Evolutionary conservation across 345 rosid genomes (phyloP).

Genomic region (Alliaria petiolata): DNA sequence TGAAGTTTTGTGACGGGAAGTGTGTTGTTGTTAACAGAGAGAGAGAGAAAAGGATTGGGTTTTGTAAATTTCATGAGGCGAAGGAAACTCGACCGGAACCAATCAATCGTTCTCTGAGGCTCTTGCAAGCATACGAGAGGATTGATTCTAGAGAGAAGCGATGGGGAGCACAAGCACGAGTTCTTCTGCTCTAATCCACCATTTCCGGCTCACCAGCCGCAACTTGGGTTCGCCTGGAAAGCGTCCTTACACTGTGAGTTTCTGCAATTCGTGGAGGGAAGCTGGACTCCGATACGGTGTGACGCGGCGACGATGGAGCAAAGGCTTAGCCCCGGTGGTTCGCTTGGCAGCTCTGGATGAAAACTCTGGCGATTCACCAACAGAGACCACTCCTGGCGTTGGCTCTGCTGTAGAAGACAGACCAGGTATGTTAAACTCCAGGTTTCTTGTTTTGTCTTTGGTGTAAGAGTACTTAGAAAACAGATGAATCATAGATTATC

Average conservation of each 20-base stretch:
- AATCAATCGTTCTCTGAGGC: conserved; percentile 35
- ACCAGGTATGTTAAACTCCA: conserved; percentile 44
- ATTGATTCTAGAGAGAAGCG: neutral
- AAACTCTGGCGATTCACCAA: conserved; percentile 35
- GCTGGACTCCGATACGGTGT: conserved; percentile 32
- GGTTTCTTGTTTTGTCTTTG: neutral
- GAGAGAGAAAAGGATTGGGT: neutral
- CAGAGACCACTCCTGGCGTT: conserved; percentile 31
- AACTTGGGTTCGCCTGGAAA: conserved; percentile 25
- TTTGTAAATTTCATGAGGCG: neutral
- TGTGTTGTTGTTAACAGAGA: neutral
- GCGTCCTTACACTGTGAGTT: conserved; percentile 19
- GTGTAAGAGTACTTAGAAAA: neutral
- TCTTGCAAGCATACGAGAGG: neutral
- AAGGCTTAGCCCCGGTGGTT: conserved; percentile 9
- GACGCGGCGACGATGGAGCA: conserved; percentile 32
- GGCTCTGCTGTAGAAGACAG: conserved; percentile 60
- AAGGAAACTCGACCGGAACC: conserved; percentile 29
- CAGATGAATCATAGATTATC: neutral
- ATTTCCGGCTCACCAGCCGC: conserved; percentile 46
- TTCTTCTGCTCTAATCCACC: conserved; percentile 56
- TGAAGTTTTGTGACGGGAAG: neutral
- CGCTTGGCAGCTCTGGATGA: conserved; percentile 59
- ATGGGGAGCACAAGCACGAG: conserved; percentile 66
- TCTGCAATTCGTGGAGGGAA: conserved; percentile 24